A percentile compares a stretch with the other conserved stretches of the same genome.
phyloP scores from a whole-genome alignment of 257 asterid species.

The Striga asiatica region DNA sequence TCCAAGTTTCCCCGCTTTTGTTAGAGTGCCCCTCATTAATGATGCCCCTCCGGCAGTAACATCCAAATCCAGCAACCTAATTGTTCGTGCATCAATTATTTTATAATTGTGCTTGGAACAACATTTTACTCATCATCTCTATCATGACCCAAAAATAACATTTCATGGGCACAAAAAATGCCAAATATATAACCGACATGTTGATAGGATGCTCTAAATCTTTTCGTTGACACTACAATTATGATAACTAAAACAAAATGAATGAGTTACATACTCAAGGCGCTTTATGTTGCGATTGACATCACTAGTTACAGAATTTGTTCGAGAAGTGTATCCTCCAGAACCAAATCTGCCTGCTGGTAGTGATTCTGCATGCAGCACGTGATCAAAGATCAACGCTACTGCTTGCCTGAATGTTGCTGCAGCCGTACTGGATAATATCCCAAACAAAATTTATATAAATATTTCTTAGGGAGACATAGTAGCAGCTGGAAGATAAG shows the following conservation, averaged over 20 bases:
- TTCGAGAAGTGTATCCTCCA: constrained; percentile 72
- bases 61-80: constrained; percentile 75
- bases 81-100: constrained; percentile 15
- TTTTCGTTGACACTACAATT: constrained; percentile 8
- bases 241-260: constrained; percentile 12
- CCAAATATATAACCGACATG: neutral
- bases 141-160: neutral
- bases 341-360: constrained; percentile 80
- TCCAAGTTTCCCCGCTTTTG: constrained; percentile 79
- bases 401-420: constrained; percentile 99
- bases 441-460: constrained; percentile 14
- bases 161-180: neutral
- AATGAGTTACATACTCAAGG: constrained; percentile 52
- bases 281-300: constrained; percentile 81
- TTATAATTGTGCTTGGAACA: constrained; percentile 15
- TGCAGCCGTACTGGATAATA: constrained; percentile 89
- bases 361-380: constrained; percentile 70
- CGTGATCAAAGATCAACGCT: constrained; percentile 90
- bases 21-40: constrained; percentile 46
- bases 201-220: neutral
- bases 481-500: constrained; percentile 4
- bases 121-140: constrained; percentile 12
- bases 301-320: constrained; percentile 86
- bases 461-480: neutral
- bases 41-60: constrained; percentile 56